Percentiles rank a stretch among this genome's conserved stretches.
Evolutionary conservation across 306 rosid genomes (phyloP).

Genomic region (Dryas octopetala): DNA sequence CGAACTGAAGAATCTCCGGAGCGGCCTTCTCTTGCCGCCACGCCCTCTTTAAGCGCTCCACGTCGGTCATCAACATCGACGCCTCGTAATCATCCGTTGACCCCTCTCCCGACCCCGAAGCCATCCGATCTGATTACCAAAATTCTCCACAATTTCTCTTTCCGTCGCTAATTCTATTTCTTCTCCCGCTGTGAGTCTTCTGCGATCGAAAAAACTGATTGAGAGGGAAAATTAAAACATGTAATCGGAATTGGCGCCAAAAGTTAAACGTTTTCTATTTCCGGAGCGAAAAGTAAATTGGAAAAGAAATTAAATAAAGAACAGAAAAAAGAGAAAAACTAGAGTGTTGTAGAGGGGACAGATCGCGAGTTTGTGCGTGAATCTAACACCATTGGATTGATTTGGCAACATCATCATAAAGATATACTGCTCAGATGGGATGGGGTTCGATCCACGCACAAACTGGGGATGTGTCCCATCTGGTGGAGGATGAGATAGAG

Average conservation of each 20-base stretch:
- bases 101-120: conserved; percentile 44
- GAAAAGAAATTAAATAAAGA: neutral
- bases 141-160: neutral
- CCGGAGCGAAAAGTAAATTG: neutral
- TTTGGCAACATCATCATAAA: neutral
- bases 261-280: neutral
- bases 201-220: neutral
- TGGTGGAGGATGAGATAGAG: too few species aligned
- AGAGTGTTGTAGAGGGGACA: conserved; percentile 22
- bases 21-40: conserved; percentile 65
- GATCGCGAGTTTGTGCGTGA: conserved; percentile 43
- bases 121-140: conserved; percentile 31
- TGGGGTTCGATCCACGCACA: conserved; percentile 30
- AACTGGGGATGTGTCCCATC: conserved; percentile 34
- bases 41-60: conserved; percentile 50
- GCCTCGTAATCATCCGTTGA: conserved; percentile 43
- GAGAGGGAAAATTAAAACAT: neutral
- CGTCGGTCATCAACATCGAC: conserved; percentile 39
- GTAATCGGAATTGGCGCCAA: conserved; percentile 26
- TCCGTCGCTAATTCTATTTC: neutral
- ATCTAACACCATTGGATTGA: conserved; percentile 27
- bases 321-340: too few species aligned
- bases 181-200: neutral
- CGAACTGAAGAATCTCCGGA: conserved; percentile 65
- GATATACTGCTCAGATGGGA: conserved; percentile 5